Conservation (phyloP, 352 stramenopile species). For the Phytophthora vignae region DNA sequence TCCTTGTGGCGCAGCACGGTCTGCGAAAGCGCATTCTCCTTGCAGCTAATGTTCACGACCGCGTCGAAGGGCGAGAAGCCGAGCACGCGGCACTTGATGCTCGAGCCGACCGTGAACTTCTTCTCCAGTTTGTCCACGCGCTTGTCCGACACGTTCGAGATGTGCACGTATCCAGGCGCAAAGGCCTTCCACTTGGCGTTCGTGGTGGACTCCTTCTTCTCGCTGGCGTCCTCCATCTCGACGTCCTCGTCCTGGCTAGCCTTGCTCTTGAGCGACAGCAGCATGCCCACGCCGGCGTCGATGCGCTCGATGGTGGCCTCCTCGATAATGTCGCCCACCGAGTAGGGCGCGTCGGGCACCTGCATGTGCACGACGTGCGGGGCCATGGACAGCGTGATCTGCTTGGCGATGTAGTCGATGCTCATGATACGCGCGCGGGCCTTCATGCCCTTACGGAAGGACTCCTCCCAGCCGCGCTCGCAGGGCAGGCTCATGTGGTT, state of each 20-base stretch:
- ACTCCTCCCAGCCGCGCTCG: constrained; percentile 74
- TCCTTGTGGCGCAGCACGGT: constrained; percentile 85
- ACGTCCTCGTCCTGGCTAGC: constrained; percentile 36
- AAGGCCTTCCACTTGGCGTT: constrained; percentile 86
- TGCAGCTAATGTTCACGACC: constrained; percentile 86
- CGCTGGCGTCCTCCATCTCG: constrained; percentile 56
- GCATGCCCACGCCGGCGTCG: constrained; percentile 86
- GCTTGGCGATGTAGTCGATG: constrained; percentile 78
- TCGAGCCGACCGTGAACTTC: constrained; percentile 72
- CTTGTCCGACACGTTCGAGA: constrained; percentile 85
- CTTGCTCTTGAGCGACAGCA: constrained; percentile 78
- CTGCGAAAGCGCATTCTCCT: constrained; percentile 77
- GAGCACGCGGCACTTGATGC: constrained; percentile 78
- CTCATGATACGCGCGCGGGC: constrained; percentile 86
- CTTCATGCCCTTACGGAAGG: constrained; percentile 87
- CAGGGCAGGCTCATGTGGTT: constrained; percentile 91
- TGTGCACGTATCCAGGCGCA: constrained; percentile 88
- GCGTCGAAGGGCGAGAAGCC: constrained; percentile 89
- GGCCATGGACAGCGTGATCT: constrained; percentile 86
- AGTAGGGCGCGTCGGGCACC: constrained; percentile 55
- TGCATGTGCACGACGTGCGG: constrained; percentile 88
- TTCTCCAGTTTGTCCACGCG: constrained; percentile 91
- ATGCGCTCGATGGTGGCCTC: constrained; percentile 81
- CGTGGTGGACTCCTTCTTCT: constrained; percentile 34
- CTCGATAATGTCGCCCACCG: constrained; percentile 81